Percentiles rank a stretch among this genome's conserved stretches.
These are phyloP conservation scores for Amanita brunnescens DNA, from an alignment of 768 basidiomycete genomes.

Conservation along the genomic window DNA sequence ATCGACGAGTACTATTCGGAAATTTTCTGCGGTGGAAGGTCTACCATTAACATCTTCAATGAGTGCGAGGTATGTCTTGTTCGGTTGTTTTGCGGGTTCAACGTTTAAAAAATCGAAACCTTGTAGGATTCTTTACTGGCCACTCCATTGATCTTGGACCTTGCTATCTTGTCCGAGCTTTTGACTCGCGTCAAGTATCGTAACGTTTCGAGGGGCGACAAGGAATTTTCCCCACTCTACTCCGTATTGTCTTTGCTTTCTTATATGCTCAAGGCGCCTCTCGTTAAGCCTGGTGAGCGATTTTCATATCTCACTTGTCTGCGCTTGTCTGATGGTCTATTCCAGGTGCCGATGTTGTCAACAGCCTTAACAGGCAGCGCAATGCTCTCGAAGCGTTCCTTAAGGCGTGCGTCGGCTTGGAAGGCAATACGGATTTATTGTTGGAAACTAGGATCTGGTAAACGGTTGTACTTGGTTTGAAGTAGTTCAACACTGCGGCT, in stretches of 20 bases:
- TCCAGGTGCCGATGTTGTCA: constrained; percentile 80
- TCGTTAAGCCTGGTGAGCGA: constrained; percentile 76
- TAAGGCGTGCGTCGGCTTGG: constrained; percentile 88
- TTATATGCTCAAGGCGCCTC: constrained; percentile 98
- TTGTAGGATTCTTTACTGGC: constrained; percentile 86
- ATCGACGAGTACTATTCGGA: constrained; percentile 99
- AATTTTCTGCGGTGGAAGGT: constrained; percentile 92
- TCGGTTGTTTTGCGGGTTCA: not conserved
- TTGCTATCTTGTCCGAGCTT: constrained; percentile 88
- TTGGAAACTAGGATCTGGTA: constrained; percentile 87
- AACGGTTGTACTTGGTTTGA: constrained; percentile 16
- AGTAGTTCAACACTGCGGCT: not conserved
- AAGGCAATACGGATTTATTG: constrained; percentile 75
- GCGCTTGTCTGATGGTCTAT: not conserved
- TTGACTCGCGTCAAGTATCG: constrained; percentile 91
- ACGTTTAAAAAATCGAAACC: constrained; percentile 6
- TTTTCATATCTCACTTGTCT: not conserved
- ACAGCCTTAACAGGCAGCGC: constrained; percentile 91
- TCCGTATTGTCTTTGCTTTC: constrained; percentile 86
- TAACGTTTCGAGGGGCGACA: constrained; percentile 25
- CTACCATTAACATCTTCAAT: constrained; percentile 95
- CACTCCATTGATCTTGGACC: constrained; percentile 91
- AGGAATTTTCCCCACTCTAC: constrained; percentile 81
- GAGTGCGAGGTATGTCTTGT: constrained; percentile 71
- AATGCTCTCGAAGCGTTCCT: constrained; percentile 90